phyloP scores from a whole-genome alignment of 1,139 yeast species.

The Eremothecium gossypii region DNA sequence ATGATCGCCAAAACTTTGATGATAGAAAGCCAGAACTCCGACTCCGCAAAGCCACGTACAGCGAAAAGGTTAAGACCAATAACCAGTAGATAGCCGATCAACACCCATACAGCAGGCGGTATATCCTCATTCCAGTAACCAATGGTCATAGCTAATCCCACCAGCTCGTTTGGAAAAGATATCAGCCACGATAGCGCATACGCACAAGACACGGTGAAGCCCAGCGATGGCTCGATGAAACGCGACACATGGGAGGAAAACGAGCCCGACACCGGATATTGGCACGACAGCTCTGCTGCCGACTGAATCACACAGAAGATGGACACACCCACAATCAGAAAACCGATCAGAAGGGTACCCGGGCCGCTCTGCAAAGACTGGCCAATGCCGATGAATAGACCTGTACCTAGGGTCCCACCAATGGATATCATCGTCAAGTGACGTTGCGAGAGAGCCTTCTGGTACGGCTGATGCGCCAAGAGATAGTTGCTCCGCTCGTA shows the following conservation, averaged over 20 bases:
- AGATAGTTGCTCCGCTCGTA: slow-evolving; percentile 40
- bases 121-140: slow-evolving; percentile 43
- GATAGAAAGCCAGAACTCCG: slow-evolving; percentile 48
- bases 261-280: slow-evolving; percentile 59
- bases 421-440: slow-evolving; percentile 55
- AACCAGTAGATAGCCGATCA: slow-evolving; percentile 43
- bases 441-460: slow-evolving; percentile 52
- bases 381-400: slow-evolving; percentile 53
- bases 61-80: slow-evolving; percentile 44
- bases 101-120: slow-evolving; percentile 48
- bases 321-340: slow-evolving; percentile 38
- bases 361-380: slow-evolving; percentile 54
- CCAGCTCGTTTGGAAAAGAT: slow-evolving; percentile 51
- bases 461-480: slow-evolving; percentile 53
- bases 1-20: slow-evolving; percentile 50
- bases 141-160: slow-evolving; percentile 51
- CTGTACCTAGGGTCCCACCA: slow-evolving; percentile 57
- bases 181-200: slow-evolving; percentile 54
- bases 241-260: slow-evolving; percentile 55
- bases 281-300: slow-evolving; percentile 54
- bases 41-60: slow-evolving; percentile 58
- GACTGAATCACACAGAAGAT: slow-evolving; percentile 59
- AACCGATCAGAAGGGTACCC: slow-evolving; percentile 47
- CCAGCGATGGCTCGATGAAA: slow-evolving; percentile 57
- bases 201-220: slow-evolving; percentile 50